phyloP scores from a whole-genome alignment of 208 protist species.

The Crithidia sp. region DNA sequence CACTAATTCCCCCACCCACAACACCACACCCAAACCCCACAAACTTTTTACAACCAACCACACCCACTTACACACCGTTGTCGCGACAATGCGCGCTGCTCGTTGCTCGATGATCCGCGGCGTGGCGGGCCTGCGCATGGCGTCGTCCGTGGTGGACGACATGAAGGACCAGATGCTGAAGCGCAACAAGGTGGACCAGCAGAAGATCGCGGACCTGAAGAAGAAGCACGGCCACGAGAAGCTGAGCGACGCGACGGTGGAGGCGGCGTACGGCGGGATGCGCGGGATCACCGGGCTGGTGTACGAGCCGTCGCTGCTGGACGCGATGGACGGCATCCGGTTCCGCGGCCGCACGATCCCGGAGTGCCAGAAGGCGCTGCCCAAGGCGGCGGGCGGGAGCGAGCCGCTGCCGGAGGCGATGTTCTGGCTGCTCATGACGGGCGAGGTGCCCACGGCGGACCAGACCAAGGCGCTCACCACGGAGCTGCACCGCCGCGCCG shows the following conservation, averaged over 20 bases:
- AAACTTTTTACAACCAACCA: too few species aligned
- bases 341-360: slow-evolving; percentile 96
- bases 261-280: slow-evolving; percentile 95
- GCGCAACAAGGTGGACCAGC: slow-evolving; percentile 42
- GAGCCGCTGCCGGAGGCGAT: slow-evolving; percentile 96
- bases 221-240: slow-evolving; percentile 79
- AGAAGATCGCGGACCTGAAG: slow-evolving; percentile 87
- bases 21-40: not conserved
- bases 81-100: slow-evolving; percentile 42
- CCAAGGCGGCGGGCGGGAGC: slow-evolving; percentile 83
- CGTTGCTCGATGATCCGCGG: slow-evolving; percentile 29
- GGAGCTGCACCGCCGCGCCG: slow-evolving; percentile 89
- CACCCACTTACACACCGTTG: not conserved
- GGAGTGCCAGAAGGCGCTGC: slow-evolving; percentile 92
- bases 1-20: not conserved
- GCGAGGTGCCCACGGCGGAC: slow-evolving; percentile 92
- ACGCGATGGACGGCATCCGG: slow-evolving; percentile 96
- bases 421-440: slow-evolving; percentile 97
- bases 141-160: slow-evolving; percentile 48
- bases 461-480: slow-evolving; percentile 70
- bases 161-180: slow-evolving; percentile 55
- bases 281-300: slow-evolving; percentile 95
- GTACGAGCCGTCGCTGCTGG: slow-evolving; percentile 97
- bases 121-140: slow-evolving; percentile 27
- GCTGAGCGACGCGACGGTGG: slow-evolving; percentile 91